These are phyloP conservation scores for Aureobasidium mangrovei DNA, from an alignment of 2,329 filamentous ascomycete species.

Conservation along the genomic window DNA sequence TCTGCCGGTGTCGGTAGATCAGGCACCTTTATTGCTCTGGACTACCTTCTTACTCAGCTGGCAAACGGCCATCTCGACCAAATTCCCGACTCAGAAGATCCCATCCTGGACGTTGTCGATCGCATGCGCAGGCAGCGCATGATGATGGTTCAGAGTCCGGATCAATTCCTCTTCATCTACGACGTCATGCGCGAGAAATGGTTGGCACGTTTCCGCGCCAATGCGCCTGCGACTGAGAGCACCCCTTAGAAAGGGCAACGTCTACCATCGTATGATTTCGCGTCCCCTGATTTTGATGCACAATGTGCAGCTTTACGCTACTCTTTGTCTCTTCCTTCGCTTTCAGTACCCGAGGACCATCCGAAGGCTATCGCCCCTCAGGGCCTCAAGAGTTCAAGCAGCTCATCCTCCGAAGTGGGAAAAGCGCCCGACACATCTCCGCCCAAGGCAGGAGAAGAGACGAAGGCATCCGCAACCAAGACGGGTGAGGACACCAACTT, in stretches of 20 bases:
- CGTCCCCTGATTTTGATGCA: no score
- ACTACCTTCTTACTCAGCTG: conserved; percentile 78
- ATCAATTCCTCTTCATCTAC: conserved; percentile 83
- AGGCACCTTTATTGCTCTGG: conserved; percentile 93
- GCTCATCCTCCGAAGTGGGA: no score
- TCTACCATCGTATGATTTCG: no score
- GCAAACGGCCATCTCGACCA: conserved; percentile 59
- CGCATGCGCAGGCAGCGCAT: conserved; percentile 75
- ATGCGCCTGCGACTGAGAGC: not conserved
- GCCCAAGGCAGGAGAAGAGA: no score
- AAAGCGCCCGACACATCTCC: no score
- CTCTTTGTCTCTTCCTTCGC: no score
- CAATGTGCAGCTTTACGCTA: no score
- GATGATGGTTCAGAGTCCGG: conserved; percentile 88
- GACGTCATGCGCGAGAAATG: conserved; percentile 69
- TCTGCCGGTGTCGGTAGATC: conserved; percentile 90
- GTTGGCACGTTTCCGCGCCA: conserved; percentile 21
- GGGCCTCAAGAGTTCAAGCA: no score
- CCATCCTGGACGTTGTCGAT: conserved; percentile 72
- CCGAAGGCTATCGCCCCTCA: no score
- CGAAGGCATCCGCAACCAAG: no score
- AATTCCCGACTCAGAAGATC: conserved; percentile 48
- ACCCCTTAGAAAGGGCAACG: not conserved
- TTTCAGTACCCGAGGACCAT: no score
- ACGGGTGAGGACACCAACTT: no score